These are phyloP conservation scores for Hygrophorus pudorinus DNA, from an alignment of 768 basidiomycete species.

Conservation along the genomic window DNA sequence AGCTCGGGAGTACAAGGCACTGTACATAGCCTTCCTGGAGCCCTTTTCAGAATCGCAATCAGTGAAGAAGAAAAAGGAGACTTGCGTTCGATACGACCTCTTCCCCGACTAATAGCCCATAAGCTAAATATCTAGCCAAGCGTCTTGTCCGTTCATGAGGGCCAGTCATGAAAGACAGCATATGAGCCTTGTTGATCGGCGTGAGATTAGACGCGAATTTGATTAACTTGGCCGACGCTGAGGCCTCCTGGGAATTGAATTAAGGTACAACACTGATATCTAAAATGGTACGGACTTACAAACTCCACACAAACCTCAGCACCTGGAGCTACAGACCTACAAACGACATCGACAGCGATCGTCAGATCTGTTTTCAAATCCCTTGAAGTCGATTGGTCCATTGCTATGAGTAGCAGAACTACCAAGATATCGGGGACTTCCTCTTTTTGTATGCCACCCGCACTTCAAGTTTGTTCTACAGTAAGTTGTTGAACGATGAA, in stretches of 20 bases:
- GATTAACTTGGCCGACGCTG: constrained; percentile 36
- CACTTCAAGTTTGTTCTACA: not conserved
- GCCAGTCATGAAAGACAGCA: constrained; percentile 41
- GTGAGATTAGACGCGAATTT: constrained; percentile 28
- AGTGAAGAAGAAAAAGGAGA: constrained; percentile 2
- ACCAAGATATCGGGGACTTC: constrained; percentile 42
- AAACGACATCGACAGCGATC: constrained; percentile 36
- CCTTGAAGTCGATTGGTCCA: constrained; percentile 39
- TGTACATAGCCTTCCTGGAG: constrained; percentile 30
- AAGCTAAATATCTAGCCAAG: constrained; percentile 51
- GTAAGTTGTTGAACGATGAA: not conserved
- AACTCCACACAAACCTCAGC: constrained; percentile 17
- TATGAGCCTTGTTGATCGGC: constrained; percentile 38
- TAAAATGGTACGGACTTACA: constrained; percentile 13
- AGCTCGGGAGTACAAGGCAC: constrained; percentile 39
- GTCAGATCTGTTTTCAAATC: constrained; percentile 38
- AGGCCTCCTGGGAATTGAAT: constrained; percentile 29
- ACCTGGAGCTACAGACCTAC: constrained; percentile 27
- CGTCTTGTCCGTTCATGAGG: constrained; percentile 40
- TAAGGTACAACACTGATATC: not conserved
- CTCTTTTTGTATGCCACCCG: constrained; percentile 6
- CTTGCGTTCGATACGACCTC: constrained; percentile 17
- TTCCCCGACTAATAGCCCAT: constrained; percentile 31
- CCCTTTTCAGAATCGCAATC: not conserved
- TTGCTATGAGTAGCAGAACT: constrained; percentile 41